Evolutionary conservation across 1,139 yeast species (phyloP), one percentile per base, ranked within the genome.

Genomic region (Blastobotrys malaysiensis): DNA sequence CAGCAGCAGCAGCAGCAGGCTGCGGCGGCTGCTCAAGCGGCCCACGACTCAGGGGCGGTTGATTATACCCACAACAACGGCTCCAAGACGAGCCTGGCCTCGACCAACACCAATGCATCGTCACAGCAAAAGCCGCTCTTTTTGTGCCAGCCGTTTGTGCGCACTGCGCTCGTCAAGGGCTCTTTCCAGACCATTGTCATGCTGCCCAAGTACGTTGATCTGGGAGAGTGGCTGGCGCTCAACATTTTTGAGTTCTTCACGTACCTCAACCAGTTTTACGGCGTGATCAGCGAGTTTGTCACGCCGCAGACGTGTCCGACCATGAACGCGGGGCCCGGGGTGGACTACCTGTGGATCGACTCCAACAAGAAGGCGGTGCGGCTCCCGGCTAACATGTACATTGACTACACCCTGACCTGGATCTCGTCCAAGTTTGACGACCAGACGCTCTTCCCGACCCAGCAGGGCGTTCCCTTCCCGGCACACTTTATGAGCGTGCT

Each of bases 121-220:
- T 50, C 55, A 19, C 36, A 49, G 26, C 64, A 57, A 55, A 65
- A 61, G 52, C 95, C 91, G 9, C 76, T 86, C 50, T 93, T 90
- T 67, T 70, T 93, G 64, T 86, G 95, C 67, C 97, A 91, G 62
- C 98, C 98, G 13, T 95, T 88, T 70, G 95, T 91, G 5, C 85
- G 91, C 59, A 88, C 97, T 0, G 96, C 98, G 0, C 76, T 93
- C 48, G 99, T 95, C 36, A 93, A 93, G 66, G 99, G 99, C n/a
- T 88, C 96, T 0, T 95, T 90, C 74, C 90, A 88, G 65, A 91
- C 99, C 1, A 93, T 93, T 60, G 98, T 93, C 1, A 96, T 88
- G 68, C 77, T 89, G 27, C 99, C 99, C 21, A 89, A 88, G 68
- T 93, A 91, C 66, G 98, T 95, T 21, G 98, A 95, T 66, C 78